These are phyloP conservation scores for Jimgerdemannia flammicorona DNA, from an alignment of 192 early-diverging fungal genomes.

Conservation along the genomic window DNA sequence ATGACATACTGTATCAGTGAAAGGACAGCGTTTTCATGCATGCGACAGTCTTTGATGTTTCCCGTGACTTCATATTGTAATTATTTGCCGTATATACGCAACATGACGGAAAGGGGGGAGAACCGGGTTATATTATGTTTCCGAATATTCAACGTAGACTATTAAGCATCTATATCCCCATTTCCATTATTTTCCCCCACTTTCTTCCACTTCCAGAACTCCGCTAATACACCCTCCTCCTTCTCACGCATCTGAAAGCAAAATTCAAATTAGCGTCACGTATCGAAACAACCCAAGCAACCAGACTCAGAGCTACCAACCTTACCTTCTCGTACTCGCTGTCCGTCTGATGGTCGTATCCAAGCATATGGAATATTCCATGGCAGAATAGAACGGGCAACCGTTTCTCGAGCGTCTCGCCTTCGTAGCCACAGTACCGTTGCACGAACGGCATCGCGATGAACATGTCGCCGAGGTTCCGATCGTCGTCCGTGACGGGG, in stretches of 20 bases:
- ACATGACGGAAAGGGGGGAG: no score
- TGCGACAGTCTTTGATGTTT: no score
- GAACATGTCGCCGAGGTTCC: conserved; percentile 60
- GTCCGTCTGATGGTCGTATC: conserved; percentile 60
- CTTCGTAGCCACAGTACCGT: conserved; percentile 40
- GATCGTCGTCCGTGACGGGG: conserved; percentile 39
- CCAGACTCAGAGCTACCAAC: no score
- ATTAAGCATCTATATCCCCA: neutral
- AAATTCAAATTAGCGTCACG: neutral
- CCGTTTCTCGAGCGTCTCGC: conserved; percentile 39
- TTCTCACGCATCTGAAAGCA: neutral
- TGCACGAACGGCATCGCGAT: conserved; percentile 54
- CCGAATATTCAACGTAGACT: no score
- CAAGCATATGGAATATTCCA: conserved; percentile 65
- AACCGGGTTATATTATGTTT: no score
- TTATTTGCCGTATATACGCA: no score
- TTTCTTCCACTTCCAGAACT: neutral
- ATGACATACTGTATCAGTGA: no score
- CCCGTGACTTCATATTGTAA: no score
- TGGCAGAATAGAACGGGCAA: conserved; percentile 57
- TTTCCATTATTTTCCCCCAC: neutral
- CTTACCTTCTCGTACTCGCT: conserved; percentile 35
- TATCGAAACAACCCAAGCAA: neutral
- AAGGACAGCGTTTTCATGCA: no score
- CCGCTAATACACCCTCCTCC: neutral